These are phyloP conservation scores for Ascodesmis nigricans DNA, from an alignment of 495 filamentous ascomycete species.

Conservation along the genomic window DNA sequence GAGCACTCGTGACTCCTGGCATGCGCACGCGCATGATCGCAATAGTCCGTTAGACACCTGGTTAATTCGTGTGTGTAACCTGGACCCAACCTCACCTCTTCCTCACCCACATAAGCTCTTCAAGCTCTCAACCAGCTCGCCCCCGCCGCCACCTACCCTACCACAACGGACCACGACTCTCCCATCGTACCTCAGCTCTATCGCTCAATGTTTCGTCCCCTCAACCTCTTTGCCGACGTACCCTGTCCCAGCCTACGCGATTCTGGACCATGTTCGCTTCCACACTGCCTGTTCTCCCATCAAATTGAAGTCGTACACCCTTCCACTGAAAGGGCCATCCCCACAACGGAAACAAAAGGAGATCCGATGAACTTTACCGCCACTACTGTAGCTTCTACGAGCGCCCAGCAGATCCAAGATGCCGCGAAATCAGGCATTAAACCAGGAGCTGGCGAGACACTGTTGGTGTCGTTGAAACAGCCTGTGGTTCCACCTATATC, in stretches of 20 bases:
- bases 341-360: neutral
- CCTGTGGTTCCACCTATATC: neutral
- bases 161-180: too few species aligned
- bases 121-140: too few species aligned
- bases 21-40: too few species aligned
- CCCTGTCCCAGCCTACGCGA: slow-evolving; percentile 2
- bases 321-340: slow-evolving; percentile 1
- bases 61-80: too few species aligned
- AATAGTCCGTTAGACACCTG: too few species aligned
- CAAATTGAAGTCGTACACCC: slow-evolving; percentile 10
- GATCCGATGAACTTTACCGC: neutral
- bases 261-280: slow-evolving; percentile 25
- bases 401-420: neutral
- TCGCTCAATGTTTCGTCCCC: slow-evolving; percentile 7
- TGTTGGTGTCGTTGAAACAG: neutral
- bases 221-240: slow-evolving; percentile 1
- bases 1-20: too few species aligned
- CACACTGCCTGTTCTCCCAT: slow-evolving; percentile 43
- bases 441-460: neutral
- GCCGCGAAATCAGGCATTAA: neutral
- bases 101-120: too few species aligned
- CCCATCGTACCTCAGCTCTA: too few species aligned
- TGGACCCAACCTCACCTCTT: too few species aligned
- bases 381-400: neutral
- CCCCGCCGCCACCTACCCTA: too few species aligned